Evolutionary conservation across 2,329 filamentous ascomycete genomes (phyloP).

Genomic region (Alternaria sp.): DNA sequence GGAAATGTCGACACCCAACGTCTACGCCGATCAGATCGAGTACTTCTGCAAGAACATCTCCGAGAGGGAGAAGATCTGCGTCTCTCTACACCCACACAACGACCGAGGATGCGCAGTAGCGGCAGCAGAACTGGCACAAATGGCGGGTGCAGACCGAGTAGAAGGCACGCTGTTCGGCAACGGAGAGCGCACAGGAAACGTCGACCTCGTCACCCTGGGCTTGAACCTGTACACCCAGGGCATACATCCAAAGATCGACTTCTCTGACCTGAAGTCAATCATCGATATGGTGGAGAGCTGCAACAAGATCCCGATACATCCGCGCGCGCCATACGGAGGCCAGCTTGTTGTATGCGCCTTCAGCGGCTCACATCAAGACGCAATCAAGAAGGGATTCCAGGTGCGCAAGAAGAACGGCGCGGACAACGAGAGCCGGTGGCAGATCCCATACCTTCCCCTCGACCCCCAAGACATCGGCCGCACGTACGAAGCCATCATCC

Average conservation of each 20-base stretch:
- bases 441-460: slow-evolving; percentile 89
- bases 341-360: slow-evolving; percentile 93
- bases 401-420: slow-evolving; percentile 67
- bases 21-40: slow-evolving; percentile 96
- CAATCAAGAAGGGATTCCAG: slow-evolving; percentile 89
- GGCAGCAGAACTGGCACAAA: slow-evolving; percentile 89
- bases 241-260: slow-evolving; percentile 82
- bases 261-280: slow-evolving; percentile 83
- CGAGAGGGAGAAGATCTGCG: slow-evolving; percentile 83
- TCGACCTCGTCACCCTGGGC: slow-evolving; percentile 89
- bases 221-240: slow-evolving; percentile 96
- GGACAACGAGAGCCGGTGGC: slow-evolving; percentile 73
- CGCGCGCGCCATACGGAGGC: slow-evolving; percentile 87
- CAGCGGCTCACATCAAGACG: slow-evolving; percentile 91
- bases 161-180: slow-evolving; percentile 95
- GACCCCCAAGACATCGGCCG: slow-evolving; percentile 93
- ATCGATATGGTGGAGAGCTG: slow-evolving; percentile 90
- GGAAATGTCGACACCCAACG: slow-evolving; percentile 91
- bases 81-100: slow-evolving; percentile 93
- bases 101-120: slow-evolving; percentile 90
- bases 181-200: slow-evolving; percentile 93
- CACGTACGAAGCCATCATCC: slow-evolving; percentile 97
- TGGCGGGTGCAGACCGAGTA: slow-evolving; percentile 93
- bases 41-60: slow-evolving; percentile 88
- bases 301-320: slow-evolving; percentile 94